Percentiles rank a stretch among this genome's conserved stretches.
Conservation (phyloP, 2,329 filamentous ascomycete genomes). For the Cladophialophora yegresii region DNA sequence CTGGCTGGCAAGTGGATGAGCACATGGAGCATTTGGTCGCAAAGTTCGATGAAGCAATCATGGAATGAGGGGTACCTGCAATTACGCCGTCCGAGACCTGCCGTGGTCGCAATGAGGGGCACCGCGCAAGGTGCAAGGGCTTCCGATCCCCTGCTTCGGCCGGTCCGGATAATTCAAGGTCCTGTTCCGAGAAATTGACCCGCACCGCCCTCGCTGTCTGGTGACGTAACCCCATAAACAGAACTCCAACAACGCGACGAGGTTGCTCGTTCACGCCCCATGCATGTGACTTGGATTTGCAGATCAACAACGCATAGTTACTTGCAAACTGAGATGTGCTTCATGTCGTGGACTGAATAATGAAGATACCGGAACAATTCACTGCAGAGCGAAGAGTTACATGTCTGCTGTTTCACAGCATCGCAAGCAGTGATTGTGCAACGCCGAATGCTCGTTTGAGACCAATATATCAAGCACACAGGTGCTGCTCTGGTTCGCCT, state of each 20-base stretch:
- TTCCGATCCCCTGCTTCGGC: neutral
- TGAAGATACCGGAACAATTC: neutral
- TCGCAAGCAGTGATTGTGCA: neutral
- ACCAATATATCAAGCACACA: neutral
- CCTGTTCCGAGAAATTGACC: neutral
- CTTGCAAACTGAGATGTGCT: neutral
- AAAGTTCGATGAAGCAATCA: neutral
- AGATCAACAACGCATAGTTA: neutral
- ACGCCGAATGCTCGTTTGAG: neutral
- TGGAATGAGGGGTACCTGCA: neutral
- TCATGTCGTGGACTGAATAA: neutral
- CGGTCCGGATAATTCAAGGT: neutral
- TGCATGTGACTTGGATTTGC: neutral
- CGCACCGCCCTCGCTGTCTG: no score
- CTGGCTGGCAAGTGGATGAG: neutral
- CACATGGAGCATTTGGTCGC: neutral
- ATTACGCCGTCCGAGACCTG: neutral
- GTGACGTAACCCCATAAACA: no score
- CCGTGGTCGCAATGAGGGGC: constrained; percentile 16
- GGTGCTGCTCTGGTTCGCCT: neutral
- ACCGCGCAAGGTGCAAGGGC: neutral
- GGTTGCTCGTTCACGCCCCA: no score
- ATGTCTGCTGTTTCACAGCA: neutral
- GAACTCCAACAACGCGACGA: no score
- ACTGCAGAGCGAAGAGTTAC: neutral